A percentile compares a stretch with the other conserved stretches of the same genome.
Conservation (phyloP, 1,284 basidiomycete genomes). For the Ganoderma sinense region DNA sequence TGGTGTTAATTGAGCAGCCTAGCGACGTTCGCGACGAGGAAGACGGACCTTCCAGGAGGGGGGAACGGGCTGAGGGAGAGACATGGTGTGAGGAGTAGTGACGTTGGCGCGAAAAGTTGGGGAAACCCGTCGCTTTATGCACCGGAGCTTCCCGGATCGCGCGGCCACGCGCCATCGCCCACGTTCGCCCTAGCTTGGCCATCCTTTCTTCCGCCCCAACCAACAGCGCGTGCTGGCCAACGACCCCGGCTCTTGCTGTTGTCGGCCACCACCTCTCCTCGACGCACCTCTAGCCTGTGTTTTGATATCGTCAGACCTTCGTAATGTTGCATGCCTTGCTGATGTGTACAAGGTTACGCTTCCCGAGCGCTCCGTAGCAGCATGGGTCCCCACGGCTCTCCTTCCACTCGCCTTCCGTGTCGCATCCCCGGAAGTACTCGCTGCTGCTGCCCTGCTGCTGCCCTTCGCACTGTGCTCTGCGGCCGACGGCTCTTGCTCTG, state of each 20-base stretch:
- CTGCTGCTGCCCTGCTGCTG: neutral
- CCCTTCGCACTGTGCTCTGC: neutral
- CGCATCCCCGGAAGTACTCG: neutral
- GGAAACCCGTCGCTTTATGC: constrained; percentile 39
- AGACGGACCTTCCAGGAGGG: constrained; percentile 88
- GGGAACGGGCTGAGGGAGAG: constrained; percentile 88
- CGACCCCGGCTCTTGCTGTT: neutral
- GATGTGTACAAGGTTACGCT: neutral
- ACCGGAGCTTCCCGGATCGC: constrained; percentile 40
- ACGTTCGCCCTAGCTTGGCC: constrained; percentile 31
- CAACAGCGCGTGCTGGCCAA: neutral
- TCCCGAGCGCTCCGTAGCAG: constrained; percentile 15
- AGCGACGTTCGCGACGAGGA: constrained; percentile 4
- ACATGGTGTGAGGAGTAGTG: constrained; percentile 57
- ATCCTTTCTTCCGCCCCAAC: neutral
- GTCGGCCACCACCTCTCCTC: constrained; percentile 7
- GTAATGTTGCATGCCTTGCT: neutral
- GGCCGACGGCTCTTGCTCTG: neutral
- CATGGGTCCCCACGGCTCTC: neutral
- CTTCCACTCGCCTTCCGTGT: constrained; percentile 1
- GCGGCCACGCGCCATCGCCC: constrained; percentile 23
- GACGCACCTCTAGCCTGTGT: neutral
- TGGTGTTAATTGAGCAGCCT: constrained; percentile 13
- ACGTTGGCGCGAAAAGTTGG: constrained; percentile 32
- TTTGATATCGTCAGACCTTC: constrained; percentile 7